Evolutionary conservation across 1,139 yeast genomes (phyloP), one percentile per base, ranked within the genome.

Genomic region (Yamadazyma diddensiae): DNA sequence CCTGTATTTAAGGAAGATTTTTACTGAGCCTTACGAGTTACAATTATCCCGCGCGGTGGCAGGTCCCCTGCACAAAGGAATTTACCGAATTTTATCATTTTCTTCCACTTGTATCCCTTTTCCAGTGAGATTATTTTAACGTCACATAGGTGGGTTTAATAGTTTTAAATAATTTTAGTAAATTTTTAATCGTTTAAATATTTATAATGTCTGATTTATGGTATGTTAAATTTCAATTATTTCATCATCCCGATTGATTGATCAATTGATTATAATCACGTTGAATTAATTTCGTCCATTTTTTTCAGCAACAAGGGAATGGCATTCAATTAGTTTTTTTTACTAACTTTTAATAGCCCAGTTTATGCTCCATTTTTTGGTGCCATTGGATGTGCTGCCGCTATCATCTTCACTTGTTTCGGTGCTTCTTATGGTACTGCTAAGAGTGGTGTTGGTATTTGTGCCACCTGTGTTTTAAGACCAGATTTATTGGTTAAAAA

Each of bases 401-500:
- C 99, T 64, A 92, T 94, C 59, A 86, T 92, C 56, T 88, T 92
- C 78, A 92, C 98, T 63, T 87, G 96, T 65, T 84, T 90, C 55
- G 99, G 99, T 73, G 97, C 99, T 50, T 92, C 97, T 35, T 88
- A 90, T 63, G 99, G 98, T 73, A 94, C 98, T 48, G 99, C 99
- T 57, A 94, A 94, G 70, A 84, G 96, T 26, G 99, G 99, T 70
- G 95, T 92, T 45, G 98, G 99, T 79, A 90, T 94, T 59, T 88
- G 97, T 72, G 98, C 96, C 59, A 88, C 97, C 49, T 86, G 95
- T 67, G 96, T 90, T 43, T 74, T 92, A 62, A 85, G 97, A 77
- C 98, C 98, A 46, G 97, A 92, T 62, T 76, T 87, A 63, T 77
- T 83, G 67, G 94, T 88, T 49, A 84, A 78, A 65, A 82, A 80